Evolutionary conservation across 805 yeast genomes (phyloP).

Genomic region (Cyberlindnera bimundalis): DNA sequence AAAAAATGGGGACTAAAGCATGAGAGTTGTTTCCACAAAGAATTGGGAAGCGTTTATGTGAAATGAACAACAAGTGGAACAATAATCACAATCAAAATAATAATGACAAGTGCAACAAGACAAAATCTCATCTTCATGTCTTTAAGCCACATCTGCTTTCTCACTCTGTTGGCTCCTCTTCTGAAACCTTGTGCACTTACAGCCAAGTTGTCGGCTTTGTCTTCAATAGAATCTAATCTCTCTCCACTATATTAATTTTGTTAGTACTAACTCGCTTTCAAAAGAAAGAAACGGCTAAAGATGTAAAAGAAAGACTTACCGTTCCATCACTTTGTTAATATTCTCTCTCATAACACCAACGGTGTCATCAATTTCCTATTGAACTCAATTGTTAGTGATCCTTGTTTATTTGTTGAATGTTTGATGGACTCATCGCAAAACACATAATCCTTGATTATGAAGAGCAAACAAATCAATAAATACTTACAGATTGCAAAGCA

Average conservation of each 20-base stretch:
- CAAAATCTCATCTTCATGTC: constrained; percentile 96
- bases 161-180: constrained; percentile 93
- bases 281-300: constrained; percentile 36
- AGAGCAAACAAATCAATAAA: not conserved
- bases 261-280: constrained; percentile 52
- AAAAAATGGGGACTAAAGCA: not conserved
- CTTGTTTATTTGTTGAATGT: too few relatives aligned
- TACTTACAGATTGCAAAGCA: constrained; percentile 74
- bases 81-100: constrained; percentile 78
- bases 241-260: constrained; percentile 89
- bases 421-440: too few relatives aligned
- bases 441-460: not conserved
- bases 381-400: constrained; percentile 30
- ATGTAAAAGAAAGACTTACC: constrained; percentile 19
- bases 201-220: constrained; percentile 89
- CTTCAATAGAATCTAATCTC: constrained; percentile 85
- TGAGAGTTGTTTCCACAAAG: not conserved
- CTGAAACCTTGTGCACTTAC: constrained; percentile 92
- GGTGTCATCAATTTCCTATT: constrained; percentile 86
- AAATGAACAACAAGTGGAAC: constrained; percentile 95
- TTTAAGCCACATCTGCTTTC: constrained; percentile 99
- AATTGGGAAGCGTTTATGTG: constrained; percentile 34
- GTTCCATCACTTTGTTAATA: constrained; percentile 90
- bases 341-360: constrained; percentile 98
- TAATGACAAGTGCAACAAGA: constrained; percentile 73